Percentiles rank a stretch among this genome's conserved stretches.
Evolutionary conservation across 2,329 filamentous ascomycete species (phyloP).

Genomic region (Beauveria sp.): DNA sequence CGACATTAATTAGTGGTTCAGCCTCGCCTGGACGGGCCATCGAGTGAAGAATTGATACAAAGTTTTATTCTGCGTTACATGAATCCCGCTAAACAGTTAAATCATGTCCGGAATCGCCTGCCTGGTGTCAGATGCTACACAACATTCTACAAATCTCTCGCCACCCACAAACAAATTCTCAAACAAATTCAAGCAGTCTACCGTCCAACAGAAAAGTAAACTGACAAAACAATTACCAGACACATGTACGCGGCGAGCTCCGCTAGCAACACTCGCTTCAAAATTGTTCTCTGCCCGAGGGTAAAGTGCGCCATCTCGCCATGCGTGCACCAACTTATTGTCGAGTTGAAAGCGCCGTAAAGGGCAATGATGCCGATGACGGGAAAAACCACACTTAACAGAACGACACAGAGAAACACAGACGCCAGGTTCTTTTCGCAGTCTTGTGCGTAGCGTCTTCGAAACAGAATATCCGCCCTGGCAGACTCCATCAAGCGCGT

Average conservation of each 20-base stretch:
- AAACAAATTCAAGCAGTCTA: conserved; percentile 9
- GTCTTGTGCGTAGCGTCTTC: conserved; percentile 20
- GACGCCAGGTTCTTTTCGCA: conserved; percentile 24
- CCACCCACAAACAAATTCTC: background rate
- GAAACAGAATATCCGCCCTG: conserved; percentile 23
- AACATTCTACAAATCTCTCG: conserved; percentile 2
- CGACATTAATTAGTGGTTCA: background rate
- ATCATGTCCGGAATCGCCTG: background rate
- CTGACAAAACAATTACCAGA: conserved; percentile 24
- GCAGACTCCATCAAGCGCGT: conserved; percentile 24
- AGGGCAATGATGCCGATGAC: conserved; percentile 39
- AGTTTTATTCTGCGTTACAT: background rate
- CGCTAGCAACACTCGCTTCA: conserved; percentile 30
- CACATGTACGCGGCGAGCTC: conserved; percentile 26
- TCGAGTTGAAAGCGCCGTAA: conserved; percentile 35
- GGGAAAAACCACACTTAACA: conserved; percentile 35
- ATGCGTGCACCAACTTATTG: conserved; percentile 40
- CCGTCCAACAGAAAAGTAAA: conserved; percentile 22
- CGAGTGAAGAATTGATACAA: background rate
- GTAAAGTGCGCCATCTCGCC: conserved; percentile 36
- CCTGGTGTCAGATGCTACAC: conserved; percentile 6
- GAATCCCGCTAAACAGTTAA: background rate
- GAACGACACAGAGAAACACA: conserved; percentile 32
- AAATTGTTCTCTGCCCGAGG: conserved; percentile 20
- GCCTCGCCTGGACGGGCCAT: background rate